A percentile compares a stretch with the other conserved stretches of the same genome.
These are phyloP conservation scores for Clonostachys sp. DNA, from an alignment of 2,329 filamentous ascomycete genomes.

Conservation along the genomic window DNA sequence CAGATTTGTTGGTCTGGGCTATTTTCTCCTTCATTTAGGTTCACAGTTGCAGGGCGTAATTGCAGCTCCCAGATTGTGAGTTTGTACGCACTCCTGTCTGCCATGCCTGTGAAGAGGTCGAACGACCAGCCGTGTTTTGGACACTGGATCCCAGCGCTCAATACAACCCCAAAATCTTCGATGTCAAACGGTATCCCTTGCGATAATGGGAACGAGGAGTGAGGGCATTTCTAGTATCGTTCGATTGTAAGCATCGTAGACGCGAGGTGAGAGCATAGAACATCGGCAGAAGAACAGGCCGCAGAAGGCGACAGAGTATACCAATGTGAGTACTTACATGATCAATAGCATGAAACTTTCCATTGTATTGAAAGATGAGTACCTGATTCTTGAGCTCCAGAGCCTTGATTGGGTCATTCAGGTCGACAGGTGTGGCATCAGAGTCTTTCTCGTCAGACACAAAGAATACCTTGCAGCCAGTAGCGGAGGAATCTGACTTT, in stretches of 20 bases:
- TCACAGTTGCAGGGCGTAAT: slow-evolving; percentile 26
- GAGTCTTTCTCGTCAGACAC: slow-evolving; percentile 33
- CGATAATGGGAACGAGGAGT: slow-evolving; percentile 62
- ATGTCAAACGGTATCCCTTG: slow-evolving; percentile 63
- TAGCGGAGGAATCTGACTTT: slow-evolving; percentile 30
- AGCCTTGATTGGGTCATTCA: slow-evolving; percentile 20
- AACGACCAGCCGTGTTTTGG: slow-evolving; percentile 71
- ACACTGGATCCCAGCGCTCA: slow-evolving; percentile 60
- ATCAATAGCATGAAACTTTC: slow-evolving; percentile 62
- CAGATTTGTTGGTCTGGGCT: slow-evolving; percentile 2
- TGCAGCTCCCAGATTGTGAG: slow-evolving; percentile 62
- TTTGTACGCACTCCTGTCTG: slow-evolving; percentile 58
- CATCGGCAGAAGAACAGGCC: not conserved
- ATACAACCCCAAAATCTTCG: slow-evolving; percentile 63
- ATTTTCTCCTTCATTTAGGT: not conserved
- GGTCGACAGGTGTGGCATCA: slow-evolving; percentile 25
- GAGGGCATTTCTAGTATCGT: slow-evolving; percentile 54
- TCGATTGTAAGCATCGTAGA: not conserved
- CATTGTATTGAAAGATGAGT: slow-evolving; percentile 59
- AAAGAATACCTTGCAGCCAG: slow-evolving; percentile 56
- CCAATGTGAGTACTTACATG: slow-evolving; percentile 44
- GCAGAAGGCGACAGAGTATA: not conserved
- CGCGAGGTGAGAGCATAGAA: too few species aligned
- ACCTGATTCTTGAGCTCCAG: slow-evolving; percentile 52
- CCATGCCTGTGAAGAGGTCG: slow-evolving; percentile 58